Evolutionary conservation across 2,329 filamentous ascomycete species (phyloP).

Genomic region (Diaporthe velutina): DNA sequence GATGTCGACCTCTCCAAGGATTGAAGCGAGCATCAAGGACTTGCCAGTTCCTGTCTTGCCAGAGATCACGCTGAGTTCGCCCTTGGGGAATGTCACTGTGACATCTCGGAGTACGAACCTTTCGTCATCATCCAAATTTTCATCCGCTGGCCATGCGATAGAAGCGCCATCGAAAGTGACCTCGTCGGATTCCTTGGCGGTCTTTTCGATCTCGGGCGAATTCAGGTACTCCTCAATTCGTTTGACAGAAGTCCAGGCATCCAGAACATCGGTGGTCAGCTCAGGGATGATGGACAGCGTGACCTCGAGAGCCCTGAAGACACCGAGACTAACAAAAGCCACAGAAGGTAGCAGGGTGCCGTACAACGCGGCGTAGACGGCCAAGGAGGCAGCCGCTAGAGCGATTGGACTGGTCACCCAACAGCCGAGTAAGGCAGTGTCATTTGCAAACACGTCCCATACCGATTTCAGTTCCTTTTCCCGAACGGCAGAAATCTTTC

Average conservation of each 20-base stretch:
- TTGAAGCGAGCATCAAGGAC: constrained; percentile 78
- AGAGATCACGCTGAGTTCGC: constrained; percentile 80
- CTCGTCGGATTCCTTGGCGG: constrained; percentile 66
- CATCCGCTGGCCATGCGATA: constrained; percentile 81
- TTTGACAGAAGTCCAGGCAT: constrained; percentile 79
- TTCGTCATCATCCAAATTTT: constrained; percentile 66
- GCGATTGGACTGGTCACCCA: constrained; percentile 82
- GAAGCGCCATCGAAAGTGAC: constrained; percentile 77
- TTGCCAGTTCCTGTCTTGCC: constrained; percentile 85
- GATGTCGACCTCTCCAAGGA: constrained; percentile 82
- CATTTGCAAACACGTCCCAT: constrained; percentile 75
- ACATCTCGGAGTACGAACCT: constrained; percentile 76
- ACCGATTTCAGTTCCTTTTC: constrained; percentile 75
- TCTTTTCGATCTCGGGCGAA: constrained; percentile 72
- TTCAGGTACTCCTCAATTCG: constrained; percentile 80
- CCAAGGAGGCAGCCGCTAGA: constrained; percentile 78
- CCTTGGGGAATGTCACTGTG: constrained; percentile 74
- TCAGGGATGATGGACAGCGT: constrained; percentile 80
- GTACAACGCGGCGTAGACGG: constrained; percentile 75
- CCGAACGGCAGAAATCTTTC: constrained; percentile 74
- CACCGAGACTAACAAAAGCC: constrained; percentile 82
- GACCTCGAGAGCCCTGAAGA: constrained; percentile 81
- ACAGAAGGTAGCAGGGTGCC: constrained; percentile 77
- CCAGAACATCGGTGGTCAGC: constrained; percentile 76
- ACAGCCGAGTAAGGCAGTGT: constrained; percentile 73